These are phyloP conservation scores for Fraxinus baroniana DNA, from an alignment of 305 asterid genomes.

Conservation along the genomic window DNA sequence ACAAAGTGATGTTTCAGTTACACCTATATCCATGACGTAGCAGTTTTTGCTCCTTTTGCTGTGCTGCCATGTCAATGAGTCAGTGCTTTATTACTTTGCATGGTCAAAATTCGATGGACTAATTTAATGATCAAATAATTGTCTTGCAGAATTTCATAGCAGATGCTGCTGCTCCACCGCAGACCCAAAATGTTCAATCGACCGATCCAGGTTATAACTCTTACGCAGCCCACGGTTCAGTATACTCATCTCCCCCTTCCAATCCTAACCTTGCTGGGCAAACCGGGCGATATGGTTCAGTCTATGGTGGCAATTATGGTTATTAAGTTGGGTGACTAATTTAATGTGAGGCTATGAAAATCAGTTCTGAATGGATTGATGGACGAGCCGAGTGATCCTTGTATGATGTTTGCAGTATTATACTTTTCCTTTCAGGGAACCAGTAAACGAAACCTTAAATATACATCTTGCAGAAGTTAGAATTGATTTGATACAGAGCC, in stretches of 20 bases:
- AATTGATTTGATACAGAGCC: background rate
- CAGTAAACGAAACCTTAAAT: background rate
- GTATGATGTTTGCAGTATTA: constrained; percentile 19
- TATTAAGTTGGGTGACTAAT: constrained; percentile 40
- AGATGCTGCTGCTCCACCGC: constrained; percentile 63
- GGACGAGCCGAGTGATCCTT: constrained; percentile 18
- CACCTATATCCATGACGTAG: background rate
- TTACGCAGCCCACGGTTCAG: constrained; percentile 51
- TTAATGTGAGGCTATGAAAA: background rate
- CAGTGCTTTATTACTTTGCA: background rate
- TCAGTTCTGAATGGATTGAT: constrained; percentile 5
- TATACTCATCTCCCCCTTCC: constrained; percentile 57
- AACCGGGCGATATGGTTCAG: constrained; percentile 71
- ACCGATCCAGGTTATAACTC: constrained; percentile 61
- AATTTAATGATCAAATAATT: constrained; percentile 21
- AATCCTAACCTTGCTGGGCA: constrained; percentile 57
- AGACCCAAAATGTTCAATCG: constrained; percentile 53
- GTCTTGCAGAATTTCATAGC: constrained; percentile 59
- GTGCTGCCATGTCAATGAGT: background rate
- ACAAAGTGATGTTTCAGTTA: background rate
- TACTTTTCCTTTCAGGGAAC: constrained; percentile 21
- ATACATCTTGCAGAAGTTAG: constrained; percentile 13
- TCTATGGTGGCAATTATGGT: constrained; percentile 72
- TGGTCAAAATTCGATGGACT: background rate
- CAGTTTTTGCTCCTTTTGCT: background rate